Evolutionary conservation across 345 rosid species (phyloP).

Genomic region (Nephelium lappaceum): DNA sequence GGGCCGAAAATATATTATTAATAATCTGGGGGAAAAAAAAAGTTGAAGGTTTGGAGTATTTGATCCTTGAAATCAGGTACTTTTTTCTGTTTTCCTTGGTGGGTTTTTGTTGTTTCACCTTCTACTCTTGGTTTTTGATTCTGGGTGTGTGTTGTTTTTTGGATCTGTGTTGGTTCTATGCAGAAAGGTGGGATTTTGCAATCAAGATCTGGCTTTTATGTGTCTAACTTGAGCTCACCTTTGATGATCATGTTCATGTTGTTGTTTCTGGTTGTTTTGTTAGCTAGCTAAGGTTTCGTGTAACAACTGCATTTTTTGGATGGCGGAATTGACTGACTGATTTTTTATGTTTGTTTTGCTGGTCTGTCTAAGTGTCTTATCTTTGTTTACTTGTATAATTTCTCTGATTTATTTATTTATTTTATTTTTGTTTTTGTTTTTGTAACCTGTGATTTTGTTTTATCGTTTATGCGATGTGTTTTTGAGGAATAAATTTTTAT

Average conservation of each 20-base stretch:
- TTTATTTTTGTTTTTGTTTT: neutral
- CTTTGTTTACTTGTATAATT: conserved; percentile 1
- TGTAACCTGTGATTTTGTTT: neutral
- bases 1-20: neutral
- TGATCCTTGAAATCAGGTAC: conserved; percentile 41
- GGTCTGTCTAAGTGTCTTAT: conserved; percentile 31
- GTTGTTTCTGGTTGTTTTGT: conserved; percentile 8
- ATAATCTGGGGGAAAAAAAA: neutral
- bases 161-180: conserved; percentile 45
- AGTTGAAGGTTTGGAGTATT: neutral
- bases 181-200: conserved; percentile 17
- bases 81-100: conserved; percentile 17
- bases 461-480: neutral
- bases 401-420: conserved; percentile 1
- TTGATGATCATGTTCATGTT: conserved; percentile 22
- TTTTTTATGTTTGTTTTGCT: conserved; percentile 25
- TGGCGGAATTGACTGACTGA: conserved; percentile 23
- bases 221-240: neutral
- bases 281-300: conserved; percentile 20
- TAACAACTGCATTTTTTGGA: conserved; percentile 23
- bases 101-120: conserved; percentile 20
- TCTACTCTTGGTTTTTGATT: conserved; percentile 29
- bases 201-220: conserved; percentile 51
- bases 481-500: conserved; percentile 7
- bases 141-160: conserved; percentile 33